phyloP scores from a whole-genome alignment of 768 basidiomycete species.

The Lentinula guzmanii region DNA sequence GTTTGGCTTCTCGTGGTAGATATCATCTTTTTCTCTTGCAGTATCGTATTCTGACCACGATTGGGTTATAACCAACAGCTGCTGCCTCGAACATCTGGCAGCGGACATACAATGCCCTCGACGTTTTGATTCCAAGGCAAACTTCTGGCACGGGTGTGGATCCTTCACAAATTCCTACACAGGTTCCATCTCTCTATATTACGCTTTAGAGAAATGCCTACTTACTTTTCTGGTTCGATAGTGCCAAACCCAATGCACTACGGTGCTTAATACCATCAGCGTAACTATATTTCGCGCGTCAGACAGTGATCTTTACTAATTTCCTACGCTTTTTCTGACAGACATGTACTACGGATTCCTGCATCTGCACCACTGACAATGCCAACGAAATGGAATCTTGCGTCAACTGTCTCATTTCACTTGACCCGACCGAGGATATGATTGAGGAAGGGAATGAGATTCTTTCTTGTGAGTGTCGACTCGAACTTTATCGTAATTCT shows the following conservation, averaged over 20 bases:
- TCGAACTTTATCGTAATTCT: too few relatives aligned
- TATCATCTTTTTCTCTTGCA: background rate
- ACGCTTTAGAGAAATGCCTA: background rate
- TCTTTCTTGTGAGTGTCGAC: background rate
- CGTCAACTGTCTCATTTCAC: background rate
- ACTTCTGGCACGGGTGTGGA: background rate
- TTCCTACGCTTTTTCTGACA: background rate
- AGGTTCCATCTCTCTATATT: background rate
- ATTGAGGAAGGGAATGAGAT: background rate
- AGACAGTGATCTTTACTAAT: background rate
- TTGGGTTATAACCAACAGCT: background rate
- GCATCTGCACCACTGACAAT: background rate
- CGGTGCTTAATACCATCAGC: background rate
- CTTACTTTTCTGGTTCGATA: background rate
- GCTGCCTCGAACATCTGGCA: background rate
- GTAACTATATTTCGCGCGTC: background rate
- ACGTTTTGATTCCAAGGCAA: background rate
- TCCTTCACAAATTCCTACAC: background rate
- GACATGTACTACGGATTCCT: background rate
- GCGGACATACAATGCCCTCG: background rate
- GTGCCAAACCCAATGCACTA: background rate
- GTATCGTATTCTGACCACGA: background rate
- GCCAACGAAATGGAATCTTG: constrained; percentile 1
- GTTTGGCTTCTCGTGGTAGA: background rate
- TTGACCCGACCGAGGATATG: background rate